phyloP scores from a whole-genome alignment of 1,139 yeast genomes.

The Sugiyamaella neomexicana region DNA sequence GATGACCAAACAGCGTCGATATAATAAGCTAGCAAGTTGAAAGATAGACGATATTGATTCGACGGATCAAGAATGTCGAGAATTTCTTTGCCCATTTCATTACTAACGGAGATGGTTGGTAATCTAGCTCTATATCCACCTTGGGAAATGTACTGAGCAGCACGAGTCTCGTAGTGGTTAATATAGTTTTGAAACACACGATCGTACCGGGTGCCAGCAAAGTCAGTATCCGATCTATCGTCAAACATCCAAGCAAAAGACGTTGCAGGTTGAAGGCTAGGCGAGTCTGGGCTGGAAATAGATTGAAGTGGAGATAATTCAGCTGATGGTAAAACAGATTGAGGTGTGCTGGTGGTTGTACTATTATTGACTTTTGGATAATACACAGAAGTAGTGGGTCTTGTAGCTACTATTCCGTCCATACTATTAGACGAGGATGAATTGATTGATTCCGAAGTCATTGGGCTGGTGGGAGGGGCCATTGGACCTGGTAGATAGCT shows the following conservation, averaged over 20 bases:
- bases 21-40: conserved; percentile 25
- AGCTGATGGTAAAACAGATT: background rate
- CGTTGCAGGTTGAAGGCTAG: conserved; percentile 13
- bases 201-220: conserved; percentile 25
- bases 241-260: conserved; percentile 36
- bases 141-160: conserved; percentile 8
- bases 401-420: background rate
- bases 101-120: conserved; percentile 9
- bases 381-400: background rate
- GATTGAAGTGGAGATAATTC: conserved; percentile 13
- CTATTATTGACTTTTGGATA: background rate
- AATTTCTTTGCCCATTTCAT: conserved; percentile 12
- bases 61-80: conserved; percentile 18
- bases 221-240: conserved; percentile 26
- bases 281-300: conserved; percentile 12
- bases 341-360: background rate
- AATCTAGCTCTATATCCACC: conserved; percentile 15
- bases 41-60: conserved; percentile 9
- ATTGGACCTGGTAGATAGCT: background rate
- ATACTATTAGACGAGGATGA: conserved; percentile 6
- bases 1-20: conserved; percentile 32
- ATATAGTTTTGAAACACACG: conserved; percentile 17
- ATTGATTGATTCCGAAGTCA: background rate
- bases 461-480: background rate
- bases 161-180: conserved; percentile 12